Evolutionary conservation across 1,284 basidiomycete genomes (phyloP).

Genomic region (Trichosporon sp.): DNA sequence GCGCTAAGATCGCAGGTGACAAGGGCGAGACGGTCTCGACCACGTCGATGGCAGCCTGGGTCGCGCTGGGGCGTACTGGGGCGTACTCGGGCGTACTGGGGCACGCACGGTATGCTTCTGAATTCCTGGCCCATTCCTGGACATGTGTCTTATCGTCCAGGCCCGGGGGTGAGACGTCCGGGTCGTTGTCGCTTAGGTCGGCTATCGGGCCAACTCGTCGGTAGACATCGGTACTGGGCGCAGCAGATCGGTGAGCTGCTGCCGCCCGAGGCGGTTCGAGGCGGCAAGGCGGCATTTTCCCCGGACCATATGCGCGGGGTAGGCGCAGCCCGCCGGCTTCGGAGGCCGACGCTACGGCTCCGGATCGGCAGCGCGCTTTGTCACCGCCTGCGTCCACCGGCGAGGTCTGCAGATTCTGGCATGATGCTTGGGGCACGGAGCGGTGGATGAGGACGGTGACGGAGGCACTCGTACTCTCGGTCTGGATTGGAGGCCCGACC

Average conservation of each 20-base stretch:
- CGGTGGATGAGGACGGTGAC: background rate
- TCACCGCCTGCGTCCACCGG: background rate
- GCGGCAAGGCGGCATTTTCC: conserved; percentile 11
- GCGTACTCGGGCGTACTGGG: background rate
- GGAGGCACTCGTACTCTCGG: background rate
- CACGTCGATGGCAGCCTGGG: background rate
- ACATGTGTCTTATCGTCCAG: conserved; percentile 6
- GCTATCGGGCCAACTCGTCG: background rate
- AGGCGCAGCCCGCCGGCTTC: background rate
- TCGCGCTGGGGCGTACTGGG: background rate
- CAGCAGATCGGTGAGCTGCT: background rate
- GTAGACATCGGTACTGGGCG: background rate
- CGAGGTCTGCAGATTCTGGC: background rate
- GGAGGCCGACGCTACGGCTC: conserved; percentile 6
- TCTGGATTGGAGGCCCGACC: background rate
- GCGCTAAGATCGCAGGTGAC: background rate
- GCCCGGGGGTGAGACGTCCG: background rate
- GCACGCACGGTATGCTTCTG: background rate
- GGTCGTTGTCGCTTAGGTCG: background rate
- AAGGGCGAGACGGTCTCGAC: background rate
- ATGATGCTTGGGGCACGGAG: no score
- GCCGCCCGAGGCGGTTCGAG: background rate
- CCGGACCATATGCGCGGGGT: background rate
- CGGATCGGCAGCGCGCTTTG: background rate
- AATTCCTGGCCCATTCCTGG: background rate